Evolutionary conservation across 495 filamentous ascomycete genomes (phyloP), one percentile per base, ranked within the genome.

Genomic region (Immersiella caudata): DNA sequence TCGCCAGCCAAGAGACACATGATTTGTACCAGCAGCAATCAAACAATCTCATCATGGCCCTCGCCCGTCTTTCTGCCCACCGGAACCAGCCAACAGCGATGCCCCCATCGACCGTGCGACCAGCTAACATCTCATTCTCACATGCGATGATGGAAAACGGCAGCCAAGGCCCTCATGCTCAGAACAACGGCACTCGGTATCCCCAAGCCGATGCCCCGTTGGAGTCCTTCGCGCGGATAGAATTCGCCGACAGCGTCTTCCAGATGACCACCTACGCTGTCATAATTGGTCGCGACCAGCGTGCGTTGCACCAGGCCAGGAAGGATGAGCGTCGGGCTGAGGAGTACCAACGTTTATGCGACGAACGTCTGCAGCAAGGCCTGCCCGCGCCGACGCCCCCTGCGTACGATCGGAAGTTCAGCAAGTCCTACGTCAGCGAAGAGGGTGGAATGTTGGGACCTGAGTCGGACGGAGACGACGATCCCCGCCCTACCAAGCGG

Each of bases 181-280:
- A 60, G 60, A 46, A 16, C 59, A 51, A 62, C 61, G 36, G 46
- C 24, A 50, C 55, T 14, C 61, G 35, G 11, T 49, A 51, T 26
- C 24, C 69, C 50, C 63, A 76, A 64, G 71, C 49, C 29, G 76
- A 77, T 36, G 67, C 77, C 59, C 74, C 77, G 21, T 71, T 84
- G n/a, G 80, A 83, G 71, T 83, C 81, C 27, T 84, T 84, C 66
- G 82, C 82, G 24, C 75, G 77, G 59, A 79, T 84, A 65, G 82
- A 84, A 69, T 84, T 84, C 51, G 80, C 79, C 71, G 82, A 84
- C 64, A 81, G 82, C 65, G 75, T 77, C 46, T 84, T 84, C 59
- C 80, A 83, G 71, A 83, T 84, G 81, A 84, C 81, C 12, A 84
- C 82, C 18, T 83, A 81, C 55, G 79, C 80, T 20, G 80, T 83